Conservation (phyloP, 331 rosid species). For the Malus hybrid region DNA sequence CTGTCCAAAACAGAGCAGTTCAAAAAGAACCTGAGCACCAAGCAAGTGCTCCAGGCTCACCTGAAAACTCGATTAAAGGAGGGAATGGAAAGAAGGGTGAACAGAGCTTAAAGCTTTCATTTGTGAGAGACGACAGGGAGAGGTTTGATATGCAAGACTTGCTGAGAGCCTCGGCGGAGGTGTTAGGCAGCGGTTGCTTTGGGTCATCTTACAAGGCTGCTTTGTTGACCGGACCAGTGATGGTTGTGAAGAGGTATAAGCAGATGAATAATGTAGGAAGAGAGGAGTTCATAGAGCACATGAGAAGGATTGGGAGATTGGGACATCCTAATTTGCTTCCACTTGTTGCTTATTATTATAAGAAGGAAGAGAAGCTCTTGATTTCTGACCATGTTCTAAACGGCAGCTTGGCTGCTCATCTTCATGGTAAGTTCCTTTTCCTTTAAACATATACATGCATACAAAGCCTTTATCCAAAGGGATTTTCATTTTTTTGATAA, state of each 20-base stretch:
- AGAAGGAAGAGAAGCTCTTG: constrained; percentile 88
- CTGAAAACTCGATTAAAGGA: constrained; percentile 20
- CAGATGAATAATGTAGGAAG: constrained; percentile 78
- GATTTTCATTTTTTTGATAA: too few relatives aligned
- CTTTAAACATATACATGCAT: not conserved
- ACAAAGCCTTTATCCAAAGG: too few relatives aligned
- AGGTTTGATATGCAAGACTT: constrained; percentile 75
- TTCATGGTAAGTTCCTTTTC: constrained; percentile 48
- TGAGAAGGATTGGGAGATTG: constrained; percentile 82
- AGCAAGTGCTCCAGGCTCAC: not conserved
- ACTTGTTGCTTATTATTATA: constrained; percentile 79
- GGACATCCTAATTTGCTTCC: constrained; percentile 63
- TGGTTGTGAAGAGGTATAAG: constrained; percentile 87
- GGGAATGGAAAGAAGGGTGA: constrained; percentile 31
- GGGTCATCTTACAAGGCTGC: constrained; percentile 88
- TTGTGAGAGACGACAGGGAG: constrained; percentile 53
- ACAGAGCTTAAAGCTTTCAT: constrained; percentile 37
- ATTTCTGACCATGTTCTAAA: constrained; percentile 43
- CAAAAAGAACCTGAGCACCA: not conserved
- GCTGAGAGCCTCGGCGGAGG: constrained; percentile 82
- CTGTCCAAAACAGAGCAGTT: not conserved
- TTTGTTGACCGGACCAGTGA: constrained; percentile 38
- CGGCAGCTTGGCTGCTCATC: constrained; percentile 66
- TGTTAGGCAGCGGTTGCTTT: constrained; percentile 74
- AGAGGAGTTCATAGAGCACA: constrained; percentile 80